These are phyloP conservation scores for Basidiobolus heterosporus DNA, from an alignment of 371 early-diverging fungal species.

Conservation along the genomic window DNA sequence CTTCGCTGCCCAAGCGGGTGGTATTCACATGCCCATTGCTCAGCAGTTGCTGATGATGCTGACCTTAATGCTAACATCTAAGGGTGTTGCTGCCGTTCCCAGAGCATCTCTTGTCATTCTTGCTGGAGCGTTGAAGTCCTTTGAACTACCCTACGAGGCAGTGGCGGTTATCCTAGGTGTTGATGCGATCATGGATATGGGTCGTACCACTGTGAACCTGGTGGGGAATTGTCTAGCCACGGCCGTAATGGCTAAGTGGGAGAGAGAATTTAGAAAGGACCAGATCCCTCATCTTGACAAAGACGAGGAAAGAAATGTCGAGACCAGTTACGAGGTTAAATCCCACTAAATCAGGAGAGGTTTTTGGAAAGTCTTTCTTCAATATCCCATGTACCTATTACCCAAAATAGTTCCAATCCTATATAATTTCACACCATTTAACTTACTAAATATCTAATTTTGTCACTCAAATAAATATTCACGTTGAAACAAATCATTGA, in stretches of 20 bases:
- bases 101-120: constrained; percentile 54
- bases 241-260: constrained; percentile 52
- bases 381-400: too few species aligned
- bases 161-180: constrained; percentile 47
- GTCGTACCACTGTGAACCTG: constrained; percentile 52
- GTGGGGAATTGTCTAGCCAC: constrained; percentile 59
- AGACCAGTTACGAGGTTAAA: too few species aligned
- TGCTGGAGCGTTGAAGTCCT: constrained; percentile 27
- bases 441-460: too few species aligned
- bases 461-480: too few species aligned
- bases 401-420: too few species aligned
- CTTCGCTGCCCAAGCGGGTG: constrained; percentile 49
- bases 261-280: constrained; percentile 30
- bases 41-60: constrained; percentile 56
- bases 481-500: too few species aligned
- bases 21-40: constrained; percentile 28
- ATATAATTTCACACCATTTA: too few species aligned
- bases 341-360: too few species aligned
- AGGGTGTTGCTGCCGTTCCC: constrained; percentile 71
- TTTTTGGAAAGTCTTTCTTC: too few species aligned
- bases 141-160: constrained; percentile 35
- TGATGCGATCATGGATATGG: constrained; percentile 69
- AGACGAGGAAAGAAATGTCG: too few species aligned
- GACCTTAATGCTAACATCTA: constrained; percentile 53
- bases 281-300: not conserved